phyloP scores from a whole-genome alignment of 495 filamentous ascomycete genomes.

The Clohesyomyces aquaticus region DNA sequence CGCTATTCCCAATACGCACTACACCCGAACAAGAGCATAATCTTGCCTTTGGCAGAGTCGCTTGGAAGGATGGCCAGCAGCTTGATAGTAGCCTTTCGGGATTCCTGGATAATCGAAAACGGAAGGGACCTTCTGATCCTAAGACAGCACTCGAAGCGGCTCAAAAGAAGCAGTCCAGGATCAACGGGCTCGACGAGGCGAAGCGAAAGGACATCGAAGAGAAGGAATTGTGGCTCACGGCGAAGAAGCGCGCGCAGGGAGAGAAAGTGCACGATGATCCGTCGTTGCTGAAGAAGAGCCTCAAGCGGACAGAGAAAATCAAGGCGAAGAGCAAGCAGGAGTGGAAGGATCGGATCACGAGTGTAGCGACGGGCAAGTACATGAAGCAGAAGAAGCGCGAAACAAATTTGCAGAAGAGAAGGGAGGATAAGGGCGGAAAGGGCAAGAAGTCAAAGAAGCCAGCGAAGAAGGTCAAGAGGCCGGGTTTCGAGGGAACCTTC shows the following conservation, averaged over 20 bases:
- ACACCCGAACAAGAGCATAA: slow-evolving; percentile 58
- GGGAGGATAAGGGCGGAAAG: slow-evolving; percentile 66
- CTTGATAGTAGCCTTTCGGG: slow-evolving; percentile 67
- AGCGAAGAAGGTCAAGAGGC: slow-evolving; percentile 57
- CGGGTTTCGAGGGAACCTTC: slow-evolving; percentile 94
- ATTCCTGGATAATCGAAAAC: slow-evolving; percentile 63
- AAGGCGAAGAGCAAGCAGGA: slow-evolving; percentile 90
- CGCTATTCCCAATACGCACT: slow-evolving; percentile 38
- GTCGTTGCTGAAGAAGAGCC: slow-evolving; percentile 86
- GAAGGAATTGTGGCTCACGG: slow-evolving; percentile 93
- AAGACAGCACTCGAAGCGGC: slow-evolving; percentile 70
- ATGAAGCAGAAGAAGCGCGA: slow-evolving; percentile 86
- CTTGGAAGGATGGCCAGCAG: slow-evolving; percentile 81
- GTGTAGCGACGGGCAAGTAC: slow-evolving; percentile 73
- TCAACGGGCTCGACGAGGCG: slow-evolving; percentile 70
- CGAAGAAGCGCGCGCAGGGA: slow-evolving; percentile 81
- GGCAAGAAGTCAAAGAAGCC: slow-evolving; percentile 69
- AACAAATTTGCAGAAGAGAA: slow-evolving; percentile 80
- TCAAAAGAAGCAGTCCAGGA: slow-evolving; percentile 69
- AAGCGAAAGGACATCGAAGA: slow-evolving; percentile 85
- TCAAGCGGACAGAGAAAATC: slow-evolving; percentile 86
- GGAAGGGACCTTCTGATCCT: slow-evolving; percentile 77
- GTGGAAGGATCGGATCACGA: slow-evolving; percentile 81
- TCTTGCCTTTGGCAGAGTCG: slow-evolving; percentile 84
- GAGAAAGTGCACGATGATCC: slow-evolving; percentile 90